These are phyloP conservation scores for Elsinoe arachidis DNA, from an alignment of 2,329 filamentous ascomycete species.

Conservation along the genomic window DNA sequence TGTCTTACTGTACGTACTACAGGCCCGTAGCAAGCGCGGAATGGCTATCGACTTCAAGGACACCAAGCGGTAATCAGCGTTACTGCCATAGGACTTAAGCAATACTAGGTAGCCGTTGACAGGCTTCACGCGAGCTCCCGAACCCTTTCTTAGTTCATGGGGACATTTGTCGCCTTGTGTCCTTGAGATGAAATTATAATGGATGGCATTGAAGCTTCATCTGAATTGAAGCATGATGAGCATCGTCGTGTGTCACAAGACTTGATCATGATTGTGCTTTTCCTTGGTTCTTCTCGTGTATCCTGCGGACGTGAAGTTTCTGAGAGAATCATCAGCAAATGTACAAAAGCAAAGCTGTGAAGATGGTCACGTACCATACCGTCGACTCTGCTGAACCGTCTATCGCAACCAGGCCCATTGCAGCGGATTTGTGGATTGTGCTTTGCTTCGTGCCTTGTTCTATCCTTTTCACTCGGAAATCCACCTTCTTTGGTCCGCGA, in stretches of 20 bases:
- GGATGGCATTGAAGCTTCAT: too few species aligned
- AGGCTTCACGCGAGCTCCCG: too few species aligned
- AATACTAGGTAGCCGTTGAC: too few species aligned
- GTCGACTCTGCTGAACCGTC: slow-evolving; percentile 53
- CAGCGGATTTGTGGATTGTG: slow-evolving; percentile 54
- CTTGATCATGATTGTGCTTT: slow-evolving; percentile 9
- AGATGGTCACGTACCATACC: slow-evolving; percentile 44
- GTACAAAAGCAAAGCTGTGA: neutral
- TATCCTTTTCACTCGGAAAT: slow-evolving; percentile 56
- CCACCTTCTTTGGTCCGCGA: slow-evolving; percentile 48
- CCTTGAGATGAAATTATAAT: too few species aligned
- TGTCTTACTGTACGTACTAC: too few species aligned
- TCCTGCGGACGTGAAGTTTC: slow-evolving; percentile 21
- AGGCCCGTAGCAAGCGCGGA: too few species aligned
- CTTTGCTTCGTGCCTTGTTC: slow-evolving; percentile 53
- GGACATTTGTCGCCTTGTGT: too few species aligned
- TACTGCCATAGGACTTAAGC: too few species aligned
- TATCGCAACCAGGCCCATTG: slow-evolving; percentile 49
- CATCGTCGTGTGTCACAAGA: neutral
- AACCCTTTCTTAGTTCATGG: too few species aligned
- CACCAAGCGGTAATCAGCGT: too few species aligned
- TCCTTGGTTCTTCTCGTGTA: slow-evolving; percentile 17
- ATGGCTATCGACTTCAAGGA: too few species aligned
- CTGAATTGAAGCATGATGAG: neutral
- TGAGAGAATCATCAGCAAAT: slow-evolving; percentile 13